phyloP scores from a whole-genome alignment of 148 eudicot species.

The Oxyria digyna region DNA sequence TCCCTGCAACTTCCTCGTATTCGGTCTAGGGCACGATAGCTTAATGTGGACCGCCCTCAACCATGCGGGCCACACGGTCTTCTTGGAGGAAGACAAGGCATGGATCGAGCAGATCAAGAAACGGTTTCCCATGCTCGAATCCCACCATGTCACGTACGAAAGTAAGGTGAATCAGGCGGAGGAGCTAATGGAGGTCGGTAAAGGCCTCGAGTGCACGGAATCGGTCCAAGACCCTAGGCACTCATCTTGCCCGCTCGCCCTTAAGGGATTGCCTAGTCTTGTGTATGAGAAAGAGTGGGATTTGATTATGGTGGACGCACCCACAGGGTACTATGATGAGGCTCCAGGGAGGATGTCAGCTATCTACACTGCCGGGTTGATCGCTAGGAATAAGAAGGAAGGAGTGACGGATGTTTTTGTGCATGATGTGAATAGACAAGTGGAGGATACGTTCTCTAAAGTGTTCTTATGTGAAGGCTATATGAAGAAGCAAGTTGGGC shows the following conservation, averaged over 20 bases:
- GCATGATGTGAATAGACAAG: constrained; percentile 90
- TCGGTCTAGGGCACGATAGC: constrained; percentile 80
- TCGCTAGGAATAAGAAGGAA: constrained; percentile 64
- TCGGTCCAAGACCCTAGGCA: constrained; percentile 34
- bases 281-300: constrained; percentile 79
- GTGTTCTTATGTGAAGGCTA: constrained; percentile 81
- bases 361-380: constrained; percentile 85
- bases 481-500: constrained; percentile 79
- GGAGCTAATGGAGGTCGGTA: constrained; percentile 26
- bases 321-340: constrained; percentile 84
- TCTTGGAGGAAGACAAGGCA: constrained; percentile 62
- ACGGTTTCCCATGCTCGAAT: constrained; percentile 35
- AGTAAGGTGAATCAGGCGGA: constrained; percentile 55
- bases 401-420: constrained; percentile 79
- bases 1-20: constrained; percentile 76
- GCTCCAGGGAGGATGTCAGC: constrained; percentile 98
- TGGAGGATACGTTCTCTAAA: constrained; percentile 75
- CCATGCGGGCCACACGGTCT: constrained; percentile 66
- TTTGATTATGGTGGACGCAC: constrained; percentile 97
- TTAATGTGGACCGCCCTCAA: constrained; percentile 79
- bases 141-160: constrained; percentile 57
- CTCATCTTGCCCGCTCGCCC: constrained; percentile 74
- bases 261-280: constrained; percentile 55
- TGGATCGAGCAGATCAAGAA: constrained; percentile 58
- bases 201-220: constrained; percentile 36